A percentile compares a stretch with the other conserved stretches of the same genome.
These are phyloP conservation scores for Vitis hybrid DNA, from an alignment of 177 flowering plant genomes.

Conservation along the genomic window DNA sequence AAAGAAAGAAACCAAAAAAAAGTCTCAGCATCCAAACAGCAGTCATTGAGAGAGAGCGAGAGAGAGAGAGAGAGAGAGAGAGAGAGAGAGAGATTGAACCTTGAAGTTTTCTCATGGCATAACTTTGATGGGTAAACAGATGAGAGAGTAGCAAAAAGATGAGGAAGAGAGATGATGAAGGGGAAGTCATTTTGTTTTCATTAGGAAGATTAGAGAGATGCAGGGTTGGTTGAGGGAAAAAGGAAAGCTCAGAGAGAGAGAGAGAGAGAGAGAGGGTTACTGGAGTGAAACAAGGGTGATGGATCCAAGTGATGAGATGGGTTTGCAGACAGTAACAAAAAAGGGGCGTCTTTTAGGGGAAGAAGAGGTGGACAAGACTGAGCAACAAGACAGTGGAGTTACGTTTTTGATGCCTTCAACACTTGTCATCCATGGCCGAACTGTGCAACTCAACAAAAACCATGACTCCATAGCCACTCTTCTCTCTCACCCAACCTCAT, in stretches of 20 bases:
- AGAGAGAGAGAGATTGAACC: conserved; percentile 2
- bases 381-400: no score
- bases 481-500: no score
- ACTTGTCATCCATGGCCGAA: no score
- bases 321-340: no score
- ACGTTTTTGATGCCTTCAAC: no score
- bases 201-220: neutral
- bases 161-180: conserved; percentile 1
- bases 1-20: neutral
- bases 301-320: no score
- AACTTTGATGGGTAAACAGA: conserved; percentile 8
- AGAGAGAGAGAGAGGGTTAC: neutral
- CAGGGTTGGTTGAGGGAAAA: neutral
- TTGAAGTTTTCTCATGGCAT: conserved; percentile 8
- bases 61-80: conserved; percentile 8
- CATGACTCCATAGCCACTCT: no score
- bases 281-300: no score
- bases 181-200: neutral
- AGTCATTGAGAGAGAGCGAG: conserved; percentile 1
- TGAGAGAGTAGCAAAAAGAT: conserved; percentile 7
- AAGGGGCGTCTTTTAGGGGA: no score
- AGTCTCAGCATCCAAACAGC: neutral
- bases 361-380: no score
- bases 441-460: no score
- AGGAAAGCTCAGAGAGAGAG: conserved; percentile 2